Percentiles rank a stretch among this genome's conserved stretches.
Conservation (phyloP, 139 green algal genomes). For the Chlorella sp. region DNA sequence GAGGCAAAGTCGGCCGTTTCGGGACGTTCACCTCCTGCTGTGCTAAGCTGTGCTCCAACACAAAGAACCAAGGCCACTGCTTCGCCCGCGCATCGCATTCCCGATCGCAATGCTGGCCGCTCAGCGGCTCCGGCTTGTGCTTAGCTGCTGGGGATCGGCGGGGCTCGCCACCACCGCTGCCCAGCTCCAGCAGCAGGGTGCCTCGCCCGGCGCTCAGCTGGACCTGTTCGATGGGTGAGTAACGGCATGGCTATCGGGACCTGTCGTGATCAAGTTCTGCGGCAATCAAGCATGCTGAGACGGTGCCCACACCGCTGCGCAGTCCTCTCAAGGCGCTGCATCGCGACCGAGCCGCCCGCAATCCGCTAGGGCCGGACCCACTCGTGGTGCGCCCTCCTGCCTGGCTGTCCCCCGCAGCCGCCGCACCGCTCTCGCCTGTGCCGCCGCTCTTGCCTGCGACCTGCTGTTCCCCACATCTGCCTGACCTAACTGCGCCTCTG, state of each 20-base stretch:
- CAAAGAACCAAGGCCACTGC: too few species aligned
- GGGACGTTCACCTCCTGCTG: background rate
- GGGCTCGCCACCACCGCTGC: background rate
- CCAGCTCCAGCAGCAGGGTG: background rate
- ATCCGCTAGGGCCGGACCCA: constrained; percentile 42
- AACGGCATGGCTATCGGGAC: background rate
- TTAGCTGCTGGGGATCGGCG: background rate
- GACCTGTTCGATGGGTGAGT: constrained; percentile 45
- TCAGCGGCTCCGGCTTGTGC: background rate
- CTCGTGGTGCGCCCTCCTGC: constrained; percentile 38
- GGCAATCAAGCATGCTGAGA: background rate
- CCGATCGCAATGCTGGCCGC: background rate
- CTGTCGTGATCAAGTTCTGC: background rate
- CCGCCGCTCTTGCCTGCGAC: background rate
- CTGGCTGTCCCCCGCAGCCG: background rate
- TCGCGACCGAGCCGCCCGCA: constrained; percentile 65
- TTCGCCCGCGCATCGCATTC: background rate
- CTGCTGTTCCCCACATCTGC: background rate
- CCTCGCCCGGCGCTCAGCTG: background rate
- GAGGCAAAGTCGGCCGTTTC: background rate
- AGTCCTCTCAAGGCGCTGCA: constrained; percentile 66
- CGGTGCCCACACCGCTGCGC: background rate
- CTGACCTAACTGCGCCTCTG: background rate
- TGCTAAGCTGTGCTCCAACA: too few species aligned
- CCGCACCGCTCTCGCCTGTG: background rate